Conservation (phyloP, 371 early-diverging fungal genomes). For the Smittium mucronatum region DNA sequence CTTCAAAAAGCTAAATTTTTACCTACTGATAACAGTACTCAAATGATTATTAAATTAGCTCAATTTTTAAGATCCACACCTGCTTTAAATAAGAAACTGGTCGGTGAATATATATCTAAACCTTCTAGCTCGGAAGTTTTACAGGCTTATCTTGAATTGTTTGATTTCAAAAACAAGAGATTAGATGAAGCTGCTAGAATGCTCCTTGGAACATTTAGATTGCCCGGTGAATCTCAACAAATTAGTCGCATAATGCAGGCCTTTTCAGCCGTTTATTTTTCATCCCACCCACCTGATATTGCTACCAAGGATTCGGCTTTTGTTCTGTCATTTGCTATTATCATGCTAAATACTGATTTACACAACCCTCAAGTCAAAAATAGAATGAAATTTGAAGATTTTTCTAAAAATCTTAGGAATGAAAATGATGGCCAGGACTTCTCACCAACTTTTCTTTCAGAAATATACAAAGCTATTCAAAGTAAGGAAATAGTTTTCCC, state of each 20-base stretch:
- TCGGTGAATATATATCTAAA: conserved; percentile 83
- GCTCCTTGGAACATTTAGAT: conserved; percentile 70
- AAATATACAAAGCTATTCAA: conserved; percentile 62
- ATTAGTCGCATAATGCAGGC: conserved; percentile 82
- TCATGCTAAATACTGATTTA: conserved; percentile 90
- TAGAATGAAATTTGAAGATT: conserved; percentile 79
- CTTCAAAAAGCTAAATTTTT: conserved; percentile 35
- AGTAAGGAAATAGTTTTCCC: conserved; percentile 75
- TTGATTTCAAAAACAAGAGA: conserved; percentile 67
- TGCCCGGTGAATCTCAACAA: conserved; percentile 90
- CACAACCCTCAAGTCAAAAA: conserved; percentile 73
- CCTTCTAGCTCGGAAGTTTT: conserved; percentile 63
- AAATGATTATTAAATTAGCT: conserved; percentile 47
- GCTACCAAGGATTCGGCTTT: conserved; percentile 60
- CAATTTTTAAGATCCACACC: conserved; percentile 57
- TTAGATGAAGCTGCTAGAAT: conserved; percentile 77
- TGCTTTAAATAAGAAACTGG: conserved; percentile 54
- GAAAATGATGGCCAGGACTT: conserved; percentile 65
- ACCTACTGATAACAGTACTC: conserved; percentile 25
- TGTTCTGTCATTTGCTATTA: conserved; percentile 72
- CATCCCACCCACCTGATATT: conserved; percentile 41
- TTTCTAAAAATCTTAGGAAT: conserved; percentile 62
- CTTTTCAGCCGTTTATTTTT: conserved; percentile 67
- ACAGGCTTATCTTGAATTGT: conserved; percentile 63
- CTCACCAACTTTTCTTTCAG: conserved; percentile 47